Evolutionary conservation across 176 grass and related monocot genomes (phyloP), one percentile per base, ranked within the genome.

Genomic region (Poa pratensis): DNA sequence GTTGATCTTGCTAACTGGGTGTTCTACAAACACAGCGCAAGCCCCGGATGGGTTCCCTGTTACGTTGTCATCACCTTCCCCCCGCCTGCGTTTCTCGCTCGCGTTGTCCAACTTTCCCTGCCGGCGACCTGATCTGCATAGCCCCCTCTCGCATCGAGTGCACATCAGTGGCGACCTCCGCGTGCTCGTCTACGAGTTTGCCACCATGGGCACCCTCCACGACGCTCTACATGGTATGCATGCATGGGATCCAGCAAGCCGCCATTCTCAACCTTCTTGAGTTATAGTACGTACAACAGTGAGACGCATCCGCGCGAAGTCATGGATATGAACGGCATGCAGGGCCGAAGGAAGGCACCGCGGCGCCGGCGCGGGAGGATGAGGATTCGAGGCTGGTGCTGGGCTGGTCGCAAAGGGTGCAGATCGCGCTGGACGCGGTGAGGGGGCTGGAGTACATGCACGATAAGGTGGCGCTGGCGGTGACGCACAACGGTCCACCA

Each of bases 391-490:
- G 86, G 46, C 45, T 71, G 70, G 78, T 77, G 83, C 83, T 94
- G 78, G 85, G 74, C 54, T 94, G 92, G 92, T 53, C 13, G 64
- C 89, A 94, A 16, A 54, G 92, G 3, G 69, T 78, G 60, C 68
- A 75, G 74, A 94, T 94, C 77, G 92, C 89, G 30, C 78, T 94
- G 15, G 92, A 89, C 84, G 71, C 89, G 19, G 92, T 89, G 52
- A 81, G 84, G 40, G 92, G 92, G 4, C 77, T 94, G 19, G 89
- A 91, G 83, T 94, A 94, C 90, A 83, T 94, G 57, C 92, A 94
- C 84, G 92, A 91, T 83, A 86, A 49, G 80, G 86, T 22, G 84
- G 50, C 14, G 28, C 92, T 86, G 22, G 16, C 80, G 76, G 82
- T 91, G 64, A 87, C 78, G 60, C 92, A 91, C 83, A 85, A 63